Conservation (phyloP, 257 asterid genomes). For the Fraxinus cuspidata region DNA sequence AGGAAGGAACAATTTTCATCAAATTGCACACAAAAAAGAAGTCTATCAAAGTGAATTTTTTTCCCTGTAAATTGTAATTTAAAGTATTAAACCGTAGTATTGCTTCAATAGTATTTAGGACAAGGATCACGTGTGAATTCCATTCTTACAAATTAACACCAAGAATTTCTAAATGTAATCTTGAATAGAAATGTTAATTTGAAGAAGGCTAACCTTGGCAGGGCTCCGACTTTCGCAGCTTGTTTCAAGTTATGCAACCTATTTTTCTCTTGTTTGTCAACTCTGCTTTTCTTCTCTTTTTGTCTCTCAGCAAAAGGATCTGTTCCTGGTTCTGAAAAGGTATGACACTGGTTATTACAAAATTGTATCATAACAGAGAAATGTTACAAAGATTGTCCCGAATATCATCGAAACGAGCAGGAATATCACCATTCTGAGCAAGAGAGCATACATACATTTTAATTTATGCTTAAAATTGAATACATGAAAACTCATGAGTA, state of each 20-base stretch:
- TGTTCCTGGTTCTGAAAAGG: conserved; percentile 67
- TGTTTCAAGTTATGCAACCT: conserved; percentile 72
- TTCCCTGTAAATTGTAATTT: background rate
- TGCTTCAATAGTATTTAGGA: background rate
- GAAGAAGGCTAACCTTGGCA: conserved; percentile 68
- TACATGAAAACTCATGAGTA: background rate
- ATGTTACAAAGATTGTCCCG: background rate
- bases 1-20: conserved; percentile 3
- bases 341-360: background rate
- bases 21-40: background rate
- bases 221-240: conserved; percentile 79
- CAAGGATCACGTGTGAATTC: background rate
- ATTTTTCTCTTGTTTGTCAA: conserved; percentile 80
- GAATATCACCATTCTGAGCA: background rate
- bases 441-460: background rate
- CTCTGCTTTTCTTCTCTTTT: conserved; percentile 77
- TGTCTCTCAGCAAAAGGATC: conserved; percentile 89
- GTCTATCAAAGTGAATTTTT: background rate
- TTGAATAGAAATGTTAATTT: conserved; percentile 1
- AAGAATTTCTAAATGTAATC: background rate
- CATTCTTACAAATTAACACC: background rate
- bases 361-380: conserved; percentile 7
- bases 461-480: background rate
- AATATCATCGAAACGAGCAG: conserved; percentile 6
- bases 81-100: background rate